Evolutionary conservation across 2,329 filamentous ascomycete species (phyloP), one percentile per base, ranked within the genome.

Genomic region (Eurotiales sp.): DNA sequence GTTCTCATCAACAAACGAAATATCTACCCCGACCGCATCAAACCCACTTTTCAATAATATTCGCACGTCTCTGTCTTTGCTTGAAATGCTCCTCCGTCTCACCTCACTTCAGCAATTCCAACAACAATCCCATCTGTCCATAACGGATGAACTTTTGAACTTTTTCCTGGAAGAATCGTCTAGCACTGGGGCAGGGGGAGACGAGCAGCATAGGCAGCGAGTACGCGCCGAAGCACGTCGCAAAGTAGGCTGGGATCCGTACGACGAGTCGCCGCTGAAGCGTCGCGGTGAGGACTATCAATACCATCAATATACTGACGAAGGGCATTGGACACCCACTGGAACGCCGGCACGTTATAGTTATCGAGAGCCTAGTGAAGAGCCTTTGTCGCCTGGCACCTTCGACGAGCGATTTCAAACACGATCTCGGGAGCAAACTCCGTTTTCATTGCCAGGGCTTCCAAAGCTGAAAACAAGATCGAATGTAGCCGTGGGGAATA

Each of bases 101-200:
- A 85, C 87, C 4, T 89, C 90, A 19, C 80, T 96, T 12, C 91
- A 96, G 65, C 90, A 96, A 72, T 95, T 93, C 67, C 88, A 95
- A 65, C 91, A 96, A 74, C 81, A 83, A 36, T 90, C 88, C 0
- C 90, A 96, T 61, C 79, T 96, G n/a, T 82, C 89, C 6, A 93
- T 95, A 55, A 88, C 88, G 1, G 91, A 96, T 64, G 88, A 96
- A 60, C 82, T 96, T 2, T 76, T 96, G 36, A 90, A 86, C 47
- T 95, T 95, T 72, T 96, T 96, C 72, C 76, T 96, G 8, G 79
- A 82, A 55, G 84, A 87, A 60, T 81, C 79, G 10, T 81, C 81
- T 27, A 83, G 82, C 2, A 86, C 84, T 1, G 85, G 84, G 23
- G 81, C 83, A 1, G 84, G 83, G 3, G 76, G 77, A 4, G 81